Base-by-base conservation (phyloP, 768 basidiomycete species). In the Gymnopilus junonius region DNA sequence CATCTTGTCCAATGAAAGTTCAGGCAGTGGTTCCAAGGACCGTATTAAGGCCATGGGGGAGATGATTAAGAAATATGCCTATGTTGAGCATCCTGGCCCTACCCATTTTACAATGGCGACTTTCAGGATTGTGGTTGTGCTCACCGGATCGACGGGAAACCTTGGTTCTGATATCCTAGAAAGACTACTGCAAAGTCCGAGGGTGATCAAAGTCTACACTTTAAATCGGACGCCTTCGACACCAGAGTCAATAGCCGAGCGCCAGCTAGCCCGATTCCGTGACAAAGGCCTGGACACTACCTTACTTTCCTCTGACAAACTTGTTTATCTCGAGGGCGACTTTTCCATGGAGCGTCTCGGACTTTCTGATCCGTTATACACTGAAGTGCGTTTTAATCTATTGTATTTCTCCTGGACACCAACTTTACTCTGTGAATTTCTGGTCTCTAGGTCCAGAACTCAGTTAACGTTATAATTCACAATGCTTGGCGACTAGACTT, bases 401-500 rank as follows among this genome's bases (percentile, higher is more conserved):
- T n/a, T n/a, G n/a, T n/a, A n/a, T n/a, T n/a, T n/a, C n/a, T n/a
- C n/a, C n/a, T n/a, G n/a, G n/a, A n/a, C n/a, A 8, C 7, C 17
- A 17, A 29, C 15, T 51, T 29, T 17, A 51, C 17, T 17, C 46
- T 11, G 29, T 8, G 4, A 42, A 20, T 42, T 42, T 42, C 40
- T 20, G 7, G 31, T 14, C 6, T 34, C 1, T 50, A 78, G 75
- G 60, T 81, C 15, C 68, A 67, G 12, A 32, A 67, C 29, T 68
- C 67, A 6, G 70, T 79, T 2, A 80, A 74, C 0, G 57, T 67
- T 12, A 77, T 84, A 62, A 75, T 84, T 8, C 82, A 84, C 57
- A 79, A 74, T 51, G 81, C 82, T 1, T 84, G 83, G 83, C 74
- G 71, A 20, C 70, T 85, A 14, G 78, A 85, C 46, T 84, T 84